A percentile compares a stretch with the other conserved stretches of the same genome.
phyloP scores from a whole-genome alignment of 2,329 filamentous ascomycete genomes.

The Paecilomyces dactylethromorphus region DNA sequence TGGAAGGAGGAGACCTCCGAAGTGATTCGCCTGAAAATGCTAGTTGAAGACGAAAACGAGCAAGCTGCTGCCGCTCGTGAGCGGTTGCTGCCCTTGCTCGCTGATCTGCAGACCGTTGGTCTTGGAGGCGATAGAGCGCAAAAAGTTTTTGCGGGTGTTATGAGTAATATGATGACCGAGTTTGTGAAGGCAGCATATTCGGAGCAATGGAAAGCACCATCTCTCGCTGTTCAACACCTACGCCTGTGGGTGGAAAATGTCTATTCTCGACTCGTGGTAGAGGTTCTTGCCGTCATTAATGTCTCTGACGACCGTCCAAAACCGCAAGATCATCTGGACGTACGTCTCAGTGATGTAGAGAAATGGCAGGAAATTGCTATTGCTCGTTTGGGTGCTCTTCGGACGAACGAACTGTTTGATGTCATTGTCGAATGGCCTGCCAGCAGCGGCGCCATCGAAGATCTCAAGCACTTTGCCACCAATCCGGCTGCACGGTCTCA shows the following conservation, averaged over 20 bases:
- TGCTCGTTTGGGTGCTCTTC: slow-evolving; percentile 48
- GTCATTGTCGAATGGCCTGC: slow-evolving; percentile 56
- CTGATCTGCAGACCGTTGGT: slow-evolving; percentile 45
- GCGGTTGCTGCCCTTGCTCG: slow-evolving; percentile 34
- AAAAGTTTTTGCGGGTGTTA: slow-evolving; percentile 52
- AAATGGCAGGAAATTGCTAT: slow-evolving; percentile 53
- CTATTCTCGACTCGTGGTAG: slow-evolving; percentile 46
- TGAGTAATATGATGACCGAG: slow-evolving; percentile 51
- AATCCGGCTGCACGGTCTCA: slow-evolving; percentile 48
- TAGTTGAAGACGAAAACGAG: slow-evolving; percentile 24
- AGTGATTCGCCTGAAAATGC: slow-evolving; percentile 21
- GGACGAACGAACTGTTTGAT: slow-evolving; percentile 54
- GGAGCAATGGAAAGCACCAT: slow-evolving; percentile 49
- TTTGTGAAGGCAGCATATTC: slow-evolving; percentile 53
- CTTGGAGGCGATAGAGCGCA: slow-evolving; percentile 50
- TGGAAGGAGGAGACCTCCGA: slow-evolving; percentile 28
- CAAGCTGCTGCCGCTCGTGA: slow-evolving; percentile 24
- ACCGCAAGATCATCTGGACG: slow-evolving; percentile 19
- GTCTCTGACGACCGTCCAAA: slow-evolving; percentile 15
- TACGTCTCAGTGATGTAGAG: slow-evolving; percentile 38
- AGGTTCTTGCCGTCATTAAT: slow-evolving; percentile 40
- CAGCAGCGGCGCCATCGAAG: slow-evolving; percentile 53
- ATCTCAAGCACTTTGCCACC: slow-evolving; percentile 52
- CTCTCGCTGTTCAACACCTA: slow-evolving; percentile 43
- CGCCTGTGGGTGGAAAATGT: slow-evolving; percentile 50